Base-by-base conservation (phyloP, 148 eudicot species). In the Rheum nobile region DNA sequence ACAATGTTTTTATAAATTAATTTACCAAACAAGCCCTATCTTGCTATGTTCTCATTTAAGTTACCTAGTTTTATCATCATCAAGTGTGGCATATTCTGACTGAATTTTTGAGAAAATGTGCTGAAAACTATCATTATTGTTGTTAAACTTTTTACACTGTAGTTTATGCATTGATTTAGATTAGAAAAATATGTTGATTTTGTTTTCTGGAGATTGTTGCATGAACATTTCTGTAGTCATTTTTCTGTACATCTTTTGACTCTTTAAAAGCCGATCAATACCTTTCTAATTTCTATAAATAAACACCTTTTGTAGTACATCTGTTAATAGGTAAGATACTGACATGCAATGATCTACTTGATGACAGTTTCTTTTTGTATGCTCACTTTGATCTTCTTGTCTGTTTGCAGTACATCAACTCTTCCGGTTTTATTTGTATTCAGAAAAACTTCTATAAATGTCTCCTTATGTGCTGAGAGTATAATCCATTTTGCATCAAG, bases 371-470 rank as follows among this genome's bases (percentile, higher is more conserved):
- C 19, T 59, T 29, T 59, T 29, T 28, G 34, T 59, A 59, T 59
- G 35, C 67, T 59, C 34, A 59, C 67, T 7, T 54, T 29, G 67
- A 29, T 35, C 46, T 47, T 54, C 67, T 37, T 35, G 19, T 71
- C 22, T 74, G 29, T 71, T 44, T 74, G 78, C 84, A 94, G 98
- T 84, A 89, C 96, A 21, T 83, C 98, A 4, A 86, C 84, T 52
- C 86, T 94, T 82, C 97, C 98, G n/a, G 97, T 97, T 14, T 86
- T 83, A 35, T 90, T 86, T 81, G 85, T 89, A 46, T 90, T 91
- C 39, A 90, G 95, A 63, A 94, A 91, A 83, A 88, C 93, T 74
- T 73, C 86, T 31, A 77, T 91, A 39, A 70, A 72, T 73, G 78
- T 78, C 78, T 78, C 84, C 26, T 79, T 78, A 37, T 88, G 90